Evolutionary conservation across 2,329 filamentous ascomycete genomes (phyloP).

Genomic region (Iodosphaeria phyllophila): DNA sequence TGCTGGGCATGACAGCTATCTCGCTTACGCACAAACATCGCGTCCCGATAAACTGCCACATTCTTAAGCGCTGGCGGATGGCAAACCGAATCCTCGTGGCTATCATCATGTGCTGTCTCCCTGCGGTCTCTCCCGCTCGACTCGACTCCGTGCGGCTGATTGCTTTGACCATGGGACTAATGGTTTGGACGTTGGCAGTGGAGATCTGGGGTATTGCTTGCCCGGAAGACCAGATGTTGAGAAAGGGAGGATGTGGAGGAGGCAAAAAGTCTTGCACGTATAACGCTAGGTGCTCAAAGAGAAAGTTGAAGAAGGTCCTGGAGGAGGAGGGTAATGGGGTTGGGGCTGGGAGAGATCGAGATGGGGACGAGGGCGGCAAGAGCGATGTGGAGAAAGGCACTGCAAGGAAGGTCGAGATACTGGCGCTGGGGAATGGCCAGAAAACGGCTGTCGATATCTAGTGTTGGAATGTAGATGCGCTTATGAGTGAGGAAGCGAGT

Average conservation of each 20-base stretch:
- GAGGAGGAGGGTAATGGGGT: too few relatives aligned
- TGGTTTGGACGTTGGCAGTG: slow-evolving; percentile 24
- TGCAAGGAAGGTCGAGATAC: too few relatives aligned
- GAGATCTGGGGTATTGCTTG: slow-evolving; percentile 31
- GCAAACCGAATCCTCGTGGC: slow-evolving; percentile 28
- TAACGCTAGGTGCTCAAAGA: slow-evolving; percentile 20
- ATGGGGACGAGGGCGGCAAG: too few relatives aligned
- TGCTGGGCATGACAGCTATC: slow-evolving; percentile 35
- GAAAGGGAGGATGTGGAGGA: slow-evolving; percentile 15
- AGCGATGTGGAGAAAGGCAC: too few relatives aligned
- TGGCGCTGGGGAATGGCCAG: too few relatives aligned
- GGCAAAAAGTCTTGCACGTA: too few relatives aligned
- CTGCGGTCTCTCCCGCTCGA: slow-evolving; percentile 24
- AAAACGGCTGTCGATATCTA: too few relatives aligned
- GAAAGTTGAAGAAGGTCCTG: slow-evolving; percentile 15
- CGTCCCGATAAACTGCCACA: slow-evolving; percentile 24
- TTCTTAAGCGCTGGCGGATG: slow-evolving; percentile 31
- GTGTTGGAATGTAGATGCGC: too few relatives aligned
- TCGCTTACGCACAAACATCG: slow-evolving; percentile 36
- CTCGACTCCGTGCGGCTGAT: slow-evolving; percentile 27
- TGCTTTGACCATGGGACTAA: slow-evolving; percentile 22
- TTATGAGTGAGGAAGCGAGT: too few relatives aligned
- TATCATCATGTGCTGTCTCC: slow-evolving; percentile 33
- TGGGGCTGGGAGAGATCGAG: too few relatives aligned
- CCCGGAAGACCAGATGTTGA: slow-evolving; percentile 23